Evolutionary conservation across 2,329 filamentous ascomycete genomes (phyloP).

Genomic region (Fusarium ramigenum): DNA sequence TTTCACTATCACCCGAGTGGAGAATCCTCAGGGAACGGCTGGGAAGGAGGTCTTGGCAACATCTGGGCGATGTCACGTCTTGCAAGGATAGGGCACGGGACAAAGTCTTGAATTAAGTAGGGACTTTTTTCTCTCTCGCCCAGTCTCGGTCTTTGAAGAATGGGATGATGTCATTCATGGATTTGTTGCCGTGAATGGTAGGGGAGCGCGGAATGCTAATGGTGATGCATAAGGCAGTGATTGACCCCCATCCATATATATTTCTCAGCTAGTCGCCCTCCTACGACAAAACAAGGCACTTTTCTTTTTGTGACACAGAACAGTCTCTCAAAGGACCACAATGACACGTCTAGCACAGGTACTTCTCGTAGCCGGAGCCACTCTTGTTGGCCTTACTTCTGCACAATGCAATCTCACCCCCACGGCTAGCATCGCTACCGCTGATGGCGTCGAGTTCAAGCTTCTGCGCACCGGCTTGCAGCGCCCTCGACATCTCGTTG

Average conservation of each 20-base stretch:
- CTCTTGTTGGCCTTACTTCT: neutral
- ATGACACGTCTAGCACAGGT: conserved; percentile 5
- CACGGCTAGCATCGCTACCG: neutral
- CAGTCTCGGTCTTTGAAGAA: neutral
- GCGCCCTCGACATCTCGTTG: conserved; percentile 1
- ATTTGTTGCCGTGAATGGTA: neutral
- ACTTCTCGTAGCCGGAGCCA: neutral
- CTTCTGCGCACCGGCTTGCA: neutral
- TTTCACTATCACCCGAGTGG: neutral
- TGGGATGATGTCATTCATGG: neutral
- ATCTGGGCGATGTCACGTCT: neutral
- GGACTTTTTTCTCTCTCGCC: neutral
- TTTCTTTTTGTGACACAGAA: neutral
- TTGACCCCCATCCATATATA: neutral
- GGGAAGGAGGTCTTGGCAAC: neutral
- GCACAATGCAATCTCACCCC: neutral
- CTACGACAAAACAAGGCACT: neutral
- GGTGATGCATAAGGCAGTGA: neutral
- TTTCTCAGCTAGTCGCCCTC: neutral
- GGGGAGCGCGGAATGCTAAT: neutral
- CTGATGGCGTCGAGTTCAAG: neutral
- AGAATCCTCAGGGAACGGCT: fast-evolving
- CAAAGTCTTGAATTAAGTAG: neutral
- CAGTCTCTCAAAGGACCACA: neutral
- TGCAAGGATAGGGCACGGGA: neutral